These are phyloP conservation scores for Gleditsia sinensis DNA, from an alignment of 306 rosid genomes.

Conservation along the genomic window DNA sequence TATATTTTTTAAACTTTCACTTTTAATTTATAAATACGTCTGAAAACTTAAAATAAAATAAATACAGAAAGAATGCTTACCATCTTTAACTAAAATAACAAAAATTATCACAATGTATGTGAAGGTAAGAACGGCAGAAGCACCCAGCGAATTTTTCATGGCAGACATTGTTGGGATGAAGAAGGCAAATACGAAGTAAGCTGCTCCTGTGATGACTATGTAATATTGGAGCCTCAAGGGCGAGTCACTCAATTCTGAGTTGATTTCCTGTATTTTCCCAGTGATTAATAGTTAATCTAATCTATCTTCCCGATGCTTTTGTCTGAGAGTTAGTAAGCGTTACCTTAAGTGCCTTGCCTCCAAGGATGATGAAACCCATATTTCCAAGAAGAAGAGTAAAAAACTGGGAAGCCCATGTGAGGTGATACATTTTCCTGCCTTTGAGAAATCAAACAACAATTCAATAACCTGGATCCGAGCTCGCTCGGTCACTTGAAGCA, in stretches of 20 bases:
- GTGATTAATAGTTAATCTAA: too few species aligned
- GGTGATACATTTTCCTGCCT: constrained; percentile 52
- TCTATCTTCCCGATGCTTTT: too few species aligned
- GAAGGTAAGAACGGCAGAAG: constrained; percentile 44
- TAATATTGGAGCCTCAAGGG: constrained; percentile 61
- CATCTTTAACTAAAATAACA: constrained; percentile 45
- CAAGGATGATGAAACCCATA: constrained; percentile 64
- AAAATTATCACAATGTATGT: constrained; percentile 43
- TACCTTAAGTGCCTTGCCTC: constrained; percentile 68
- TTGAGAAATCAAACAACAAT: neutral
- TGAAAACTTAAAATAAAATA: too few species aligned
- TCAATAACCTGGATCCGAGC: neutral
- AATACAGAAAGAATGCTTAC: too few species aligned
- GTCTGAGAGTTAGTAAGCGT: too few species aligned
- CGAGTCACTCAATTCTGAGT: constrained; percentile 49
- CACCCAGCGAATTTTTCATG: constrained; percentile 54
- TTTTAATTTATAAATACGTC: too few species aligned
- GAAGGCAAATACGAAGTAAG: constrained; percentile 48
- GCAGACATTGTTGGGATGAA: constrained; percentile 59
- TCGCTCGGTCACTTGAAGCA: neutral
- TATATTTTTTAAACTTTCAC: too few species aligned
- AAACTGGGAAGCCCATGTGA: constrained; percentile 60
- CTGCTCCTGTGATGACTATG: constrained; percentile 50
- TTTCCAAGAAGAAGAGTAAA: constrained; percentile 56
- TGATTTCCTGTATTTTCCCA: constrained; percentile 47